Evolutionary conservation across 352 stramenopile genomes (phyloP).

Genomic region (Globisporangium lucens): DNA sequence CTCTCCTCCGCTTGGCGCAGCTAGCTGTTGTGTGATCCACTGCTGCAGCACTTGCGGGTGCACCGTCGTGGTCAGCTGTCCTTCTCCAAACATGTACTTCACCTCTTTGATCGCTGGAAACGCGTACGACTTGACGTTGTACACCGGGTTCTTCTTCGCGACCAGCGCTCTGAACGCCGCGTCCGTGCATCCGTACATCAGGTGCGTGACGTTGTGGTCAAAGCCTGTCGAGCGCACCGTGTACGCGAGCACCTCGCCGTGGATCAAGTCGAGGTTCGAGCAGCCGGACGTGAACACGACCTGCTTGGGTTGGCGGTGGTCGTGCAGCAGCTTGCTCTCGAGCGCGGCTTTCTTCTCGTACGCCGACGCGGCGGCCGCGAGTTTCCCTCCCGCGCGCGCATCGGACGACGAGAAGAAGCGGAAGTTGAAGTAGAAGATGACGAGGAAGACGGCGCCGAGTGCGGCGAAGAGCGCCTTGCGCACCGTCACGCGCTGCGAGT

Average conservation of each 20-base stretch:
- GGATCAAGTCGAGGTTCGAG: constrained; percentile 55
- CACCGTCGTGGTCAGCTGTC: constrained; percentile 57
- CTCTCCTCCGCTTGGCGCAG: constrained; percentile 23
- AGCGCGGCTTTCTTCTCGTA: constrained; percentile 12
- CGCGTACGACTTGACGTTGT: constrained; percentile 42
- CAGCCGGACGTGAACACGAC: constrained; percentile 79
- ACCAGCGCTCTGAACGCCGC: constrained; percentile 32
- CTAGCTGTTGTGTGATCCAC: constrained; percentile 43
- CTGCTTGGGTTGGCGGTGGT: constrained; percentile 58
- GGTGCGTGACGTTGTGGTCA: constrained; percentile 54
- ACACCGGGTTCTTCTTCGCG: constrained; percentile 45
- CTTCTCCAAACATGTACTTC: constrained; percentile 51
- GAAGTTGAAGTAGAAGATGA: constrained; percentile 67
- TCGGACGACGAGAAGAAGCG: constrained; percentile 51
- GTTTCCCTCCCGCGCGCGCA: constrained; percentile 24
- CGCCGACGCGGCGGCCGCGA: constrained; percentile 9
- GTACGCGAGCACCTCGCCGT: constrained; percentile 66
- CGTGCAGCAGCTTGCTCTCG: constrained; percentile 27
- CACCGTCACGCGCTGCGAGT: constrained; percentile 22
- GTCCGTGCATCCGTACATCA: constrained; percentile 70
- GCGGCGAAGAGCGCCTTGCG: constrained; percentile 28
- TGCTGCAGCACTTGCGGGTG: constrained; percentile 52
- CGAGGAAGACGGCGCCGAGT: constrained; percentile 39
- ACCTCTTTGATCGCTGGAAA: constrained; percentile 33
- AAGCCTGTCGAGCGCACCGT: constrained; percentile 58